Evolutionary conservation across 306 rosid genomes (phyloP), one percentile per base, ranked within the genome.

Genomic region (Lotus japonicus): DNA sequence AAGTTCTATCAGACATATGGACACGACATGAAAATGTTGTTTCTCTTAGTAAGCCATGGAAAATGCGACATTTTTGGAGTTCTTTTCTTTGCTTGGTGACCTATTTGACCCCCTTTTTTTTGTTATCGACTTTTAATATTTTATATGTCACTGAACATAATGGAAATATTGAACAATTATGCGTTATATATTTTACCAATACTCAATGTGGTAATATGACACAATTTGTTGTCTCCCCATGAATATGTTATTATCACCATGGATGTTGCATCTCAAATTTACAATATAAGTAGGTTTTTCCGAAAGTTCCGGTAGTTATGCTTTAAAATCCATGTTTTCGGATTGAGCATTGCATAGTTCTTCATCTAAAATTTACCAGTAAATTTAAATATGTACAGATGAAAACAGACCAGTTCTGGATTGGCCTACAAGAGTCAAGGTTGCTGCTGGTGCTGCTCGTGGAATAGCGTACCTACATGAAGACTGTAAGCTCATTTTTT

Each of bases 391-490:
- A 5, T 44, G 70, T 82, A 64, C 79, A 95, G 97, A 44, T 31
- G 86, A 72, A 50, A 86, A 68, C 43, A 70, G 66, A 71, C 85
- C 95, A 4, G 77, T 94, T 70, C 59, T 90, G 78, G 84, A 81
- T 82, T 95, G 97, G 97, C 83, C 84, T 56, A 87, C 88, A 46
- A 87, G 99, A 82, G 86, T 87, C 58, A 91, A 73, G 79, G 92
- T 88, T 81, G 99, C 96, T 13, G 91, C 88, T 64, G 99, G 99
- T 70, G 84, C 97, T 70, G 96, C 99, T 75, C 95, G 92, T 13
- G 99, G 99, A 80, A 80, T 95, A 63, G 97, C 99, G 60, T 90
- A 95, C 82, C 82, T 95, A 23, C 99, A 95, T 48, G 97, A 95
- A 85, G 99, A 95, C 57, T 95, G 97, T 95, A 81, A 77, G 84